phyloP scores from a whole-genome alignment of 495 filamentous ascomycete species.

The Hypoxylon fuscum region DNA sequence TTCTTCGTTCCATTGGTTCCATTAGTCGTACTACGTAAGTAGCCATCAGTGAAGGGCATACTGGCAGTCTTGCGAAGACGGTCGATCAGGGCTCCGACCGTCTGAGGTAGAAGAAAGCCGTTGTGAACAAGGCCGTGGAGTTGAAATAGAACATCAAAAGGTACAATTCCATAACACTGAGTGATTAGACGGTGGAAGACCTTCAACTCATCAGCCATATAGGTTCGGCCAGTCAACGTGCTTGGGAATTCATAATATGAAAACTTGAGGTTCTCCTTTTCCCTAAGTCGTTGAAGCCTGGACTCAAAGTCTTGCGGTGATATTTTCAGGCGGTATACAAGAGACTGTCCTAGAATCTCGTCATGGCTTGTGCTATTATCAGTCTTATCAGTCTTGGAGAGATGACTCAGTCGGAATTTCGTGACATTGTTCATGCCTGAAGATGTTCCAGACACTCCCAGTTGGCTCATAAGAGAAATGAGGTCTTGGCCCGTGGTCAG shows the following conservation, averaged over 20 bases:
- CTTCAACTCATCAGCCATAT: slow-evolving; percentile 28
- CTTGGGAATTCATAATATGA: slow-evolving; percentile 33
- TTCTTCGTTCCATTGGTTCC: neutral
- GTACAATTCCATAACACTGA: slow-evolving; percentile 29
- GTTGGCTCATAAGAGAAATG: neutral
- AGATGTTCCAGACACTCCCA: neutral
- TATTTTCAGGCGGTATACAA: slow-evolving; percentile 38
- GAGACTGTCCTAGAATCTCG: slow-evolving; percentile 39
- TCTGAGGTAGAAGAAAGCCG: slow-evolving; percentile 57
- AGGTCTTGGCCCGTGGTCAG: slow-evolving; percentile 5
- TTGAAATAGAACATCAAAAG: slow-evolving; percentile 55
- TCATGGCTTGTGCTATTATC: slow-evolving; percentile 23
- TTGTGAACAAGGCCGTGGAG: slow-evolving; percentile 64
- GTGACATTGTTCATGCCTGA: neutral
- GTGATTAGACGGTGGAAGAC: slow-evolving; percentile 32
- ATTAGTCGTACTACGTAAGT: slow-evolving; percentile 14
- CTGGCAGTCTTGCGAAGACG: slow-evolving; percentile 15
- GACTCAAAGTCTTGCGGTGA: slow-evolving; percentile 27
- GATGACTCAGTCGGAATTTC: slow-evolving; percentile 29
- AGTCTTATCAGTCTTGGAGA: slow-evolving; percentile 21
- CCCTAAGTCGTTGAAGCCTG: slow-evolving; percentile 31
- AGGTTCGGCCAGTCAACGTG: slow-evolving; percentile 1
- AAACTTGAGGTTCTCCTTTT: slow-evolving; percentile 39
- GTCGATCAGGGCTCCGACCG: slow-evolving; percentile 50
- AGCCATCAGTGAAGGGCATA: neutral